phyloP scores from a whole-genome alignment of 208 protist species.

The Herpetomonas muscarum region DNA sequence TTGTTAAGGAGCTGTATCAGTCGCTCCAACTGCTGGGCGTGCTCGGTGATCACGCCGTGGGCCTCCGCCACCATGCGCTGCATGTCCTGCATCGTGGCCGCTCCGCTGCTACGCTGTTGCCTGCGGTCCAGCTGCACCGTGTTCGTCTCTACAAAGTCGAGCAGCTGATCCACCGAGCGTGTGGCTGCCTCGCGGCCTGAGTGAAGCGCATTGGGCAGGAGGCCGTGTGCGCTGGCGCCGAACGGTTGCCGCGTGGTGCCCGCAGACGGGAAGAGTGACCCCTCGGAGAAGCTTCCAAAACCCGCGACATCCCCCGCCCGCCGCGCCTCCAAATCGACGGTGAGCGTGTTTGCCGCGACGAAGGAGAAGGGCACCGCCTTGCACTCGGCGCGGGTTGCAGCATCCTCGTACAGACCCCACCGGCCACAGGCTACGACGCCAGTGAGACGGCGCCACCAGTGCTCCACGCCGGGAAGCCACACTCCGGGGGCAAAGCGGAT shows the following conservation, averaged over 20 bases:
- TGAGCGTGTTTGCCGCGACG: slow-evolving; percentile 11
- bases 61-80: slow-evolving; percentile 22
- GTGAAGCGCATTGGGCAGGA: neutral
- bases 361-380: slow-evolving; percentile 10
- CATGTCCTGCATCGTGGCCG: slow-evolving; percentile 18
- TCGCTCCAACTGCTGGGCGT: slow-evolving; percentile 23
- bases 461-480: neutral
- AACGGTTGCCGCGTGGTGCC: neutral
- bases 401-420: neutral
- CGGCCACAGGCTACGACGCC: neutral
- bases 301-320: neutral
- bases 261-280: neutral
- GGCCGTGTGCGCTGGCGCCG: neutral
- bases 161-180: slow-evolving; percentile 21
- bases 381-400: neutral
- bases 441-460: neutral
- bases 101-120: slow-evolving; percentile 6
- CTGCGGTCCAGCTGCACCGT: slow-evolving; percentile 1
- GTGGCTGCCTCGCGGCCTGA: neutral
- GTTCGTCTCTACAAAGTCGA: slow-evolving; percentile 19
- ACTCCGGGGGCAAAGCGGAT: slow-evolving; percentile 1
- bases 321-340: slow-evolving; percentile 1
- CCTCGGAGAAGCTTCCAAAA: neutral
- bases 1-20: slow-evolving; percentile 12
- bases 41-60: slow-evolving; percentile 14